Base-by-base conservation (phyloP, 768 basidiomycete species). In the Mycena floridula region DNA sequence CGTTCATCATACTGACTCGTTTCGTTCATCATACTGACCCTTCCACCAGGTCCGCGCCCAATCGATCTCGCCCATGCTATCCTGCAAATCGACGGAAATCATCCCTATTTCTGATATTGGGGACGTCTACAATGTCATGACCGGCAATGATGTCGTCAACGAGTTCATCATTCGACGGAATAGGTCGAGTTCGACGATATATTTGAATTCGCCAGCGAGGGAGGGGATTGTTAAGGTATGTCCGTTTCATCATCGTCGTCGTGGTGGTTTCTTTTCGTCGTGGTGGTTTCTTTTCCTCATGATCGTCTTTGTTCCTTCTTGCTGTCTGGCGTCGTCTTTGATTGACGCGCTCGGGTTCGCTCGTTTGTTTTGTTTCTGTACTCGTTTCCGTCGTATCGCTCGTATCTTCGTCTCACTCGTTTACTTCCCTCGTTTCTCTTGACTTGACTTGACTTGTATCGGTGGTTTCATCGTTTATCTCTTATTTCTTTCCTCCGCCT, bases 111-210 rank as follows among this genome's bases (percentile, higher is more conserved):
- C 75, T 3, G 91, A 94, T 47, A 76, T 96, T 50, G 89, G 89
- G 63, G 92, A 96, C 53, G 77, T 89, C 1, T 87, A 90, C 62
- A 86, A 85, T 37, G 80, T 91, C 18, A 78, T 82, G 2, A 85
- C 82, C 13, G 85, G 86, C 6, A 76, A 81, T 13, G 87, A 91
- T 42, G 49, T 46, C 45, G 60, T 62, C 18, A 69, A 82, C 44
- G 87, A 92, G 55, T 92, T 93, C 55, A 85, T 90, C 49, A 80
- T 92, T 49, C 76, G 89, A 36, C 74, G 84, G 37, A 79, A 76
- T 46, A 72, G 76, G 47, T 84, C 87, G 48, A 82, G 81, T 4
- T 69, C 76, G 7, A 89, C 85, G 0, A 66, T 85, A 30, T 89
- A 88, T 54, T 89, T 90, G 58, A 81, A 83, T 9, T 88, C 89